These are phyloP conservation scores for Teratosphaeriaceae sp. DNA, from an alignment of 2,329 filamentous ascomycete genomes.

Conservation along the genomic window DNA sequence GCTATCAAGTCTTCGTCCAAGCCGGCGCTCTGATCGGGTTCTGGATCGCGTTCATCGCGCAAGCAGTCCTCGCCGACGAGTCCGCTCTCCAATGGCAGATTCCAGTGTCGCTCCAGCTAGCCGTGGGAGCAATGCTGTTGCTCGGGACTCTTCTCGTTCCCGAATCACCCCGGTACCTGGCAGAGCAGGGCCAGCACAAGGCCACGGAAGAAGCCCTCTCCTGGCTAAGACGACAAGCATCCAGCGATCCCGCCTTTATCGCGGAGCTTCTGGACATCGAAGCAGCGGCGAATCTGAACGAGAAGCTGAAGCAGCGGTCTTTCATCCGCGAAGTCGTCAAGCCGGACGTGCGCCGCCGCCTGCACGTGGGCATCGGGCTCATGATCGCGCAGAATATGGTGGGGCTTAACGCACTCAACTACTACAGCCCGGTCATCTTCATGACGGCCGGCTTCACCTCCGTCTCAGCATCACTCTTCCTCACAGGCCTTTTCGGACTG, in stretches of 20 bases:
- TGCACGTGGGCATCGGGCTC: conserved; percentile 11
- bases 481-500: conserved; percentile 20
- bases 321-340: not conserved
- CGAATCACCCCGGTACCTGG: conserved; percentile 1
- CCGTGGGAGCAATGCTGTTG: not conserved
- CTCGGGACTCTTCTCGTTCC: not conserved
- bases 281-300: conserved; percentile 1
- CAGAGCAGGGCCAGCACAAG: not conserved
- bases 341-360: conserved; percentile 6
- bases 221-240: not conserved
- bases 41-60: conserved; percentile 1
- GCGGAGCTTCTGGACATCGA: not conserved
- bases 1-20: not conserved
- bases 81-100: not conserved
- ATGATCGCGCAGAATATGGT: conserved; percentile 14
- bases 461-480: conserved; percentile 16
- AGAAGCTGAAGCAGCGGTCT: not conserved
- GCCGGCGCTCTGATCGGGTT: not conserved
- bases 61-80: not conserved
- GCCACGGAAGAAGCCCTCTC: not conserved
- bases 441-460: conserved; percentile 17
- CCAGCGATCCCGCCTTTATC: not conserved
- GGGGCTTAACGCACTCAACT: conserved; percentile 15
- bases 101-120: not conserved
- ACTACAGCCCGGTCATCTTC: conserved; percentile 14